Percentiles rank a stretch among this genome's conserved stretches.
Evolutionary conservation across 306 rosid species (phyloP).

Genomic region (Quercus aquifolioides): DNA sequence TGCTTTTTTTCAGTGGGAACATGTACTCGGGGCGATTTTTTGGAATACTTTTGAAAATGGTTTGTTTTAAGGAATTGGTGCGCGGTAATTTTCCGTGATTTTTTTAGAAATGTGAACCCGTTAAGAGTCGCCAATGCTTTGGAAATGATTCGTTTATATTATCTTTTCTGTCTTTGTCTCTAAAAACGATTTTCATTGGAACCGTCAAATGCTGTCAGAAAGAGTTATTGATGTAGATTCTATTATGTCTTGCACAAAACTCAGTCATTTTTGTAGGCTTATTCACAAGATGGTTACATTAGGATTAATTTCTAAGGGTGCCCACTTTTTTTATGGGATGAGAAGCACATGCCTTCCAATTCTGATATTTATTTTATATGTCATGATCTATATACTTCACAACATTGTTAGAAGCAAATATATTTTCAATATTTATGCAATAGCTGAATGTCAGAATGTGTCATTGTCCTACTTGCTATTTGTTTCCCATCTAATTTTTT

Average conservation of each 20-base stretch:
- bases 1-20: background rate
- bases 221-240: background rate
- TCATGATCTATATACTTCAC: background rate
- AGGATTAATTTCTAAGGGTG: background rate
- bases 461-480: slow-evolving; percentile 16
- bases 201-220: background rate
- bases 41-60: no score
- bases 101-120: background rate
- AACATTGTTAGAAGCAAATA: background rate
- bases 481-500: slow-evolving; percentile 4
- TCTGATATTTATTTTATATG: background rate
- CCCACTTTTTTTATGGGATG: background rate
- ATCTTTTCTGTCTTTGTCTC: background rate
- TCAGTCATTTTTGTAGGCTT: background rate
- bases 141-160: background rate
- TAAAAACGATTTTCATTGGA: background rate
- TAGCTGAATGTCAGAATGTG: background rate
- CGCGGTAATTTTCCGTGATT: background rate
- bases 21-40: background rate
- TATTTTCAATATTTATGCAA: background rate
- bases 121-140: background rate
- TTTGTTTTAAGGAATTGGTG: background rate
- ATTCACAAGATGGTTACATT: background rate
- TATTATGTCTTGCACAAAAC: background rate
- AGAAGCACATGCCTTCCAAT: background rate